These are phyloP conservation scores for Purpureocillium lavendulum DNA, from an alignment of 2,329 filamentous ascomycete genomes.

Conservation along the genomic window DNA sequence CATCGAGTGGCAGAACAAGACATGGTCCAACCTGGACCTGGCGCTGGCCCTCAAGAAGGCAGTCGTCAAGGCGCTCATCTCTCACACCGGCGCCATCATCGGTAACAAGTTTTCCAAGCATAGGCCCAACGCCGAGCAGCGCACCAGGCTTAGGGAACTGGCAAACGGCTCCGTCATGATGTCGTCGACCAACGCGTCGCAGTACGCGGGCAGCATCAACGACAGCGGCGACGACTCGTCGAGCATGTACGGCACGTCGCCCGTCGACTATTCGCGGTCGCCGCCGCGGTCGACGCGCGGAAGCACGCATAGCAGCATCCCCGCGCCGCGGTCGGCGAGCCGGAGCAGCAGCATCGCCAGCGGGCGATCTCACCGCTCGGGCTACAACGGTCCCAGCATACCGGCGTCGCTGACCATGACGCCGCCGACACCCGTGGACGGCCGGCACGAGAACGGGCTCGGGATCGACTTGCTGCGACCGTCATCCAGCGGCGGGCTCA, in stretches of 20 bases:
- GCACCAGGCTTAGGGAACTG: conserved; percentile 71
- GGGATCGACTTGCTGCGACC: conserved; percentile 23
- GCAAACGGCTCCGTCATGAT: conserved; percentile 68
- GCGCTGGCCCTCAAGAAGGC: conserved; percentile 90
- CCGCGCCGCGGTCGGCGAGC: conserved; percentile 35
- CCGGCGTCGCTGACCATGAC: conserved; percentile 39
- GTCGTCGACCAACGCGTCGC: conserved; percentile 24
- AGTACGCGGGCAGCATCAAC: conserved; percentile 33
- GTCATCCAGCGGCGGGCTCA: conserved; percentile 19
- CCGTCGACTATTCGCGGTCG: conserved; percentile 50
- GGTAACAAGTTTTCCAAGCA: conserved; percentile 95
- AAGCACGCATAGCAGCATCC: conserved; percentile 39
- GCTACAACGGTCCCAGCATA: conserved; percentile 16
- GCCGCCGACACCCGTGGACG: conserved; percentile 33
- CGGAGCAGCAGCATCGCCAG: conserved; percentile 46
- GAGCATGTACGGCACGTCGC: conserved; percentile 43
- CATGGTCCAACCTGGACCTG: conserved; percentile 95
- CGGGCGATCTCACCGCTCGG: conserved; percentile 30
- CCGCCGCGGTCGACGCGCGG: conserved; percentile 45
- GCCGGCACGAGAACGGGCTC: conserved; percentile 12
- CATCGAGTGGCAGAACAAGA: conserved; percentile 96
- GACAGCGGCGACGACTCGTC: conserved; percentile 47
- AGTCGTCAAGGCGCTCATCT: conserved; percentile 87
- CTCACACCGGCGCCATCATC: conserved; percentile 91
- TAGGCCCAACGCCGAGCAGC: conserved; percentile 70